Base-by-base conservation (phyloP, 768 basidiomycete species). In the Boletus rufocinnamomeus region DNA sequence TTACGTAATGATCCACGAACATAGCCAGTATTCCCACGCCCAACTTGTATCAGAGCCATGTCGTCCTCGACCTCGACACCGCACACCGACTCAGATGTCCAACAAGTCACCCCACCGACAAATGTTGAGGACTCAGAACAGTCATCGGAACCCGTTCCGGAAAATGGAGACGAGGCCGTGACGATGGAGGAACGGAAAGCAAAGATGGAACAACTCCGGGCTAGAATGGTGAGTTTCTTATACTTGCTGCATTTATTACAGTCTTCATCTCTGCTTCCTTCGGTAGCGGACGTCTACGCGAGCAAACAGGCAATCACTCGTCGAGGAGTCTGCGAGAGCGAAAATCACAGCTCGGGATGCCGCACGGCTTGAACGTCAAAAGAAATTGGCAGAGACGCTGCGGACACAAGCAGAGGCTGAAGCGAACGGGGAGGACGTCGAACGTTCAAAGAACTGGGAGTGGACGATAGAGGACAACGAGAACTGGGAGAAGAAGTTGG, bases 401-500 rank as follows among this genome's bases (percentile, higher is more conserved):
- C 84, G 94, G 21, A 75, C 84, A 57, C 94, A 95, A 74, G 86
- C 89, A 3, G 91, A 95, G 61, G 94, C 94, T 2, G 90, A 92
- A 72, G 95, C 93, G 52, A 79, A 83, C 0, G 96, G 95, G n/a
- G 93, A 94, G 71, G 95, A 98, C 69, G 78, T 93, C 95, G 91
- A 79, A 91, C 91, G 28, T 86, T 97, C 57, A 93, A 98, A 98
- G 60, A 80, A 86, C 56, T 99, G 97, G 97, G 95, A 97, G n/a
- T 68, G 67, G 67, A 68, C 67, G 16, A 68, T 69, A 53, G 67
- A 69, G n/a, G 67, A 69, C 34, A 70, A 70, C 17, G 67, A 70
- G 35, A 70, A 70, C 21, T 69, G 67, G 67, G 67, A 69, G 45
- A 70, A 70, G 50, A 93, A 95, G 72, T 72, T 84, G 64, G 87